Evolutionary conservation across 108 stramenopile genomes (phyloP), one percentile per base, ranked within the genome.

Genomic region (Licmophora abbreviata): DNA sequence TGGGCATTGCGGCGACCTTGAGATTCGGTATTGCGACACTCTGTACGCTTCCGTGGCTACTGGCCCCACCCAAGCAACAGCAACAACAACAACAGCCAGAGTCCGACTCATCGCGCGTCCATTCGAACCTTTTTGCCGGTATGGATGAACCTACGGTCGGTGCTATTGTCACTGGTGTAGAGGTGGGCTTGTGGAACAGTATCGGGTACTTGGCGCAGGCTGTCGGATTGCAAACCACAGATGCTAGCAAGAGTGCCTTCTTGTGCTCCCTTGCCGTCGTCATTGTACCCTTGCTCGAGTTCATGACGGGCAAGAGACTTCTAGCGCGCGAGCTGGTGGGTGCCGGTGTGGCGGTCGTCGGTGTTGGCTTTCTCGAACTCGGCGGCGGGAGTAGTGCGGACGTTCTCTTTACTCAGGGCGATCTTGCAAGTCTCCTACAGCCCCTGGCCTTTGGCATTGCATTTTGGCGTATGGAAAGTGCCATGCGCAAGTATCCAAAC

Each of bases 201-300:
- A 59, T 86, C 51, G 95, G 88, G 5, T 96, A 96, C 56, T 61
- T 90, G 26, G 69, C 90, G 22, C 95, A 96, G 64, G 92, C 95
- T 0, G 66, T 89, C 24, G 87, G 91, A 4, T 62, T 96, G 17
- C 66, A 76, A 56, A 85, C 87, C 8, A 88, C 87, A 7, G 44
- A 61, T 18, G 92, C 95, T 9, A 69, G 75, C 31, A 84, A 88
- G 57, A 81, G 82, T 23, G 91, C 93, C 40, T 96, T 96, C 68
- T 75, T 96, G 22, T 94, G 95, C 56, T 79, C 76, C 30, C 66
- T 96, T 52, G 88, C 91, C 2, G 93, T 96, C 17, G 85, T 96
- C 14, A 74, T 82, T 27, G 95, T 96, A 14, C 93, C 93, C 1
- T 40, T 94, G 15, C 43, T 96, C n/a, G 91, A 94, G 28, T 79